Evolutionary conservation across 176 grass and related monocot genomes (phyloP).

Genomic region (Guadua angustifolia): DNA sequence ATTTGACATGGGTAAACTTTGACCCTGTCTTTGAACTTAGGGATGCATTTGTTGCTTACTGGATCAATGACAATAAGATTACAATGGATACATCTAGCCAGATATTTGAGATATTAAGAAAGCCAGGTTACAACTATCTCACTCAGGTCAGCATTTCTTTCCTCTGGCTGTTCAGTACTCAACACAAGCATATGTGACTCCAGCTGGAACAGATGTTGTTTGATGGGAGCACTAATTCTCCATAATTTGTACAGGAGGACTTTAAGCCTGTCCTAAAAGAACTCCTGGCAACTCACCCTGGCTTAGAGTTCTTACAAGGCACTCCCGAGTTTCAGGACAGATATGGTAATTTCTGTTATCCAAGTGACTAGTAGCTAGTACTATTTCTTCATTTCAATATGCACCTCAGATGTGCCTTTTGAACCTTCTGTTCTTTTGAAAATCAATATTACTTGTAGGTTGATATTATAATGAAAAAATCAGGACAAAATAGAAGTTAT

Average conservation of each 20-base stretch:
- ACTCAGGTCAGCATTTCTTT: conserved; percentile 66
- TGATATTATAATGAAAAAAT: conserved; percentile 15
- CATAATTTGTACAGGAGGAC: conserved; percentile 73
- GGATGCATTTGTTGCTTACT: conserved; percentile 95
- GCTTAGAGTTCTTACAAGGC: conserved; percentile 98
- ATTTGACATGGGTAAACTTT: conserved; percentile 37
- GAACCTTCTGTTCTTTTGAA: conserved; percentile 14
- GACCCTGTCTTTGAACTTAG: conserved; percentile 50
- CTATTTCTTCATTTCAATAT: conserved; percentile 18
- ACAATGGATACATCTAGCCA: conserved; percentile 83
- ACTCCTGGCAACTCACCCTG: conserved; percentile 92
- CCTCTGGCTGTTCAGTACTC: conserved; percentile 20
- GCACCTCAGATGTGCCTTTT: conserved; percentile 17
- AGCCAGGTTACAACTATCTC: conserved; percentile 65
- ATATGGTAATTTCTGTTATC: conserved; percentile 69
- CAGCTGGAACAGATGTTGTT: conserved; percentile 16
- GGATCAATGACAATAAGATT: conserved; percentile 94
- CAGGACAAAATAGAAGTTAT: neutral
- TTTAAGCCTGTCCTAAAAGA: conserved; percentile 94
- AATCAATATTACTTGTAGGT: neutral
- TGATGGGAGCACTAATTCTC: neutral
- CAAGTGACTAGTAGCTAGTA: neutral
- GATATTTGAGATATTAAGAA: conserved; percentile 91
- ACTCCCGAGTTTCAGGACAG: conserved; percentile 99
- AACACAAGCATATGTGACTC: neutral